Conservation (phyloP, 2,329 filamentous ascomycete genomes). For the Phialophora tarda region DNA sequence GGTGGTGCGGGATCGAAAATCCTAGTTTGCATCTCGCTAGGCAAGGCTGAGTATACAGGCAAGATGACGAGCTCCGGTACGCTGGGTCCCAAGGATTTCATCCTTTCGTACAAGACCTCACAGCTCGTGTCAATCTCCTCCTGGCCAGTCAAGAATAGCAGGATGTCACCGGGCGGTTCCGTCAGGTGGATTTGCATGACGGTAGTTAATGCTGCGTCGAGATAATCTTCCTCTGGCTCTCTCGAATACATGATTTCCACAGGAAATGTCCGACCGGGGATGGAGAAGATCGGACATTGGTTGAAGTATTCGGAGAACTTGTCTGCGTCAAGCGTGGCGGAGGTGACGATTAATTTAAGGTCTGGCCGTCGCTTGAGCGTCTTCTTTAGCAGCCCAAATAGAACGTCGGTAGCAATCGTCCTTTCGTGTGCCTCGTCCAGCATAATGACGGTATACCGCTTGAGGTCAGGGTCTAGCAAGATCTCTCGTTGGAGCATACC, state of each 20-base stretch:
- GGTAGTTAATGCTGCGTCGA: slow-evolving; percentile 91
- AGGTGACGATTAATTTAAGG: slow-evolving; percentile 94
- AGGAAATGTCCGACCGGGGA: slow-evolving; percentile 91
- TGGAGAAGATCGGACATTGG: slow-evolving; percentile 93
- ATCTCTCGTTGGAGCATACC: slow-evolving; percentile 97
- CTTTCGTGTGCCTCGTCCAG: slow-evolving; percentile 97
- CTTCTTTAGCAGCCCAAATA: slow-evolving; percentile 94
- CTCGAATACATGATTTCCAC: slow-evolving; percentile 95
- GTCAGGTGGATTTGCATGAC: slow-evolving; percentile 98
- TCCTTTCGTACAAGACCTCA: slow-evolving; percentile 90
- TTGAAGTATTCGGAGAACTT: slow-evolving; percentile 98
- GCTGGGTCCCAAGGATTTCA: slow-evolving; percentile 89
- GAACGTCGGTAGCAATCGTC: slow-evolving; percentile 92
- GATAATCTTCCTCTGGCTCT: slow-evolving; percentile 93
- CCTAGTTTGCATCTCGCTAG: slow-evolving; percentile 87
- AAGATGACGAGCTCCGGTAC: slow-evolving; percentile 92
- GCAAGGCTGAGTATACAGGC: slow-evolving; percentile 93
- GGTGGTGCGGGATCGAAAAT: slow-evolving; percentile 93
- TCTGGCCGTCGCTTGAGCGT: slow-evolving; percentile 84
- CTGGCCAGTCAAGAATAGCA: slow-evolving; percentile 96
- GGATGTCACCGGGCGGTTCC: slow-evolving; percentile 88
- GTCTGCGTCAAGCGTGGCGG: slow-evolving; percentile 92
- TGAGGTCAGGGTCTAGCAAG: slow-evolving; percentile 85
- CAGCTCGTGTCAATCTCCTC: slow-evolving; percentile 97
- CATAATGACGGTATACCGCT: slow-evolving; percentile 94